Evolutionary conservation across 2,329 filamentous ascomycete species (phyloP).

Genomic region (Pezicula carpinea): DNA sequence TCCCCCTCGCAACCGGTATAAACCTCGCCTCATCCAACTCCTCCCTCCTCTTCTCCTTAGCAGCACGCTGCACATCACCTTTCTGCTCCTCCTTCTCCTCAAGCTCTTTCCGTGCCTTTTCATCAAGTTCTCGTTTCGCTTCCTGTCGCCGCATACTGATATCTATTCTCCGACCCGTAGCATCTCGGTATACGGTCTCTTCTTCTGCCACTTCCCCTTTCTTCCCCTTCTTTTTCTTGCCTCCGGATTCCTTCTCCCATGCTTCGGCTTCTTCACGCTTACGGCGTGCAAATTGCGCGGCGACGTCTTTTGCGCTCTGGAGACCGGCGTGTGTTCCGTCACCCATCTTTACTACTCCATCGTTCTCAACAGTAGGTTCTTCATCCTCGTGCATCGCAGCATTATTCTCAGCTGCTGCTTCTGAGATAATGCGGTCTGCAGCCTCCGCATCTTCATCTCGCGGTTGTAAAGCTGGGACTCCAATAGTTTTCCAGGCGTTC

Average conservation of each 20-base stretch:
- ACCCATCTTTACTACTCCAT: slow-evolving; percentile 66
- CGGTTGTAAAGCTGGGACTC: slow-evolving; percentile 32
- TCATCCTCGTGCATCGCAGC: slow-evolving; percentile 47
- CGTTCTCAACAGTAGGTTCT: slow-evolving; percentile 43
- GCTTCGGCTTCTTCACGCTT: slow-evolving; percentile 58
- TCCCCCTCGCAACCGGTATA: slow-evolving; percentile 72
- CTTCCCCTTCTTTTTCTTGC: slow-evolving; percentile 33
- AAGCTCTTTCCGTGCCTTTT: slow-evolving; percentile 59
- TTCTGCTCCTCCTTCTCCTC: slow-evolving; percentile 66
- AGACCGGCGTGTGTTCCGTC: slow-evolving; percentile 84
- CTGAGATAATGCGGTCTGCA: slow-evolving; percentile 74
- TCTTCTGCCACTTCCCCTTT: slow-evolving; percentile 44
- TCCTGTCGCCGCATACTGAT: slow-evolving; percentile 87
- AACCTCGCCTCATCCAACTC: slow-evolving; percentile 74
- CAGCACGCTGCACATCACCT: slow-evolving; percentile 78
- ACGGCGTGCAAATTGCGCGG: slow-evolving; percentile 61
- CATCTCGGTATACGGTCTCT: slow-evolving; percentile 93
- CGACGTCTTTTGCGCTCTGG: slow-evolving; percentile 77
- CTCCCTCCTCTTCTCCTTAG: slow-evolving; percentile 60
- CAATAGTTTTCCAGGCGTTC: slow-evolving; percentile 73
- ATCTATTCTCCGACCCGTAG: slow-evolving; percentile 90
- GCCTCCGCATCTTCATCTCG: slow-evolving; percentile 49
- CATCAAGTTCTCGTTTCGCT: slow-evolving; percentile 72
- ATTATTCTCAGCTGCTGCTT: slow-evolving; percentile 62
- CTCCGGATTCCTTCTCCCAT: slow-evolving; percentile 37